A percentile compares a stretch with the other conserved stretches of the same genome.
Evolutionary conservation across 208 protist species (phyloP).

Genomic region (Crithidia sp.): DNA sequence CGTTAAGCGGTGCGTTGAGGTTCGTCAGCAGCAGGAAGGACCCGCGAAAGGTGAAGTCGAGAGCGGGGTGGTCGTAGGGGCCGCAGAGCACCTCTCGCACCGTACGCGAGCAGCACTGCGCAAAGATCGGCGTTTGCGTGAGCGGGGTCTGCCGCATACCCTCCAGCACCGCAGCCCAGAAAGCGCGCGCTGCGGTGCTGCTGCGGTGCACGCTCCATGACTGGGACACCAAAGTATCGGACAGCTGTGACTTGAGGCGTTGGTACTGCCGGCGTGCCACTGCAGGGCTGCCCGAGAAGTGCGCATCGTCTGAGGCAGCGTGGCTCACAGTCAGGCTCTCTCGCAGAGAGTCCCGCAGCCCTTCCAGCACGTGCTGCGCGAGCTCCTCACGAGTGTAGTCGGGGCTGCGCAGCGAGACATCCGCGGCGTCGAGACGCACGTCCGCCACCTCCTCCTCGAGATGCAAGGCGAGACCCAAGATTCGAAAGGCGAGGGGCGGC

Average conservation of each 20-base stretch:
- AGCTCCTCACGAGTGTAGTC: constrained; percentile 15
- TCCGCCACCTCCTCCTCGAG: constrained; percentile 27
- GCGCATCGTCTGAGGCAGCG: background rate
- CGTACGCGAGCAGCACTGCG: constrained; percentile 55
- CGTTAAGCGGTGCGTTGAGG: background rate
- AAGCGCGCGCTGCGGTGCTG: constrained; percentile 11
- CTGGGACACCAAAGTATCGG: constrained; percentile 38
- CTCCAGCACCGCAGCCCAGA: constrained; percentile 52
- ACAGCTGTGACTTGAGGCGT: constrained; percentile 38
- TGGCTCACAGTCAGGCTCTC: background rate
- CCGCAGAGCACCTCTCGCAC: constrained; percentile 58
- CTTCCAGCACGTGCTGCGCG: constrained; percentile 7
- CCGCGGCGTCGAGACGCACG: constrained; percentile 23
- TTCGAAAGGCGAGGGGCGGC: constrained; percentile 59
- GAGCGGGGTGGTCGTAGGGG: constrained; percentile 18
- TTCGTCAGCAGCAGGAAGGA: constrained; percentile 48
- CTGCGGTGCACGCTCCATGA: constrained; percentile 27
- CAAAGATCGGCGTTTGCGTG: constrained; percentile 41
- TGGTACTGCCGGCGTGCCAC: constrained; percentile 31
- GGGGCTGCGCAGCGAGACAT: constrained; percentile 39
- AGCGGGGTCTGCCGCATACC: constrained; percentile 51
- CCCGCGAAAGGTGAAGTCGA: constrained; percentile 37
- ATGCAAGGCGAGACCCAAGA: constrained; percentile 38
- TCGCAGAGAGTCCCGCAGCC: constrained; percentile 17
- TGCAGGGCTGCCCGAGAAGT: constrained; percentile 15